Evolutionary conservation across 192 early-diverging fungal genomes (phyloP).

Genomic region (Dimargaris cristalligena): DNA sequence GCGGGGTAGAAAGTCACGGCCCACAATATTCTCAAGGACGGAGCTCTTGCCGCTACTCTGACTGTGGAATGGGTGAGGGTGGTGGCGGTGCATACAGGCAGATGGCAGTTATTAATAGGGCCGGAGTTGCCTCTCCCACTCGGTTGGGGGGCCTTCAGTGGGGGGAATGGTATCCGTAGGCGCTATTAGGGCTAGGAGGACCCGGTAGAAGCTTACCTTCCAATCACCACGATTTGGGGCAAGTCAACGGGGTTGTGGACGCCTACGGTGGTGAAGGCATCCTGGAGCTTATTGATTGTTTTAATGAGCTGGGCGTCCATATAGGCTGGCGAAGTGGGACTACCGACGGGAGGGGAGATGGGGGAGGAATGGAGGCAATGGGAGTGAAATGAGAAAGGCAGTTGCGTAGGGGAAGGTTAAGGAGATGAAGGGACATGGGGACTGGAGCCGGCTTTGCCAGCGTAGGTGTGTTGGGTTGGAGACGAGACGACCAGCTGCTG

Average conservation of each 20-base stretch:
- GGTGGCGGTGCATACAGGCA: background rate
- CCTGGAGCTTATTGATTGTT: conserved; percentile 71
- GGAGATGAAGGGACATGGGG: too few relatives aligned
- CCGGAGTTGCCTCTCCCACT: too few relatives aligned
- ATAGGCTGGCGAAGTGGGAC: background rate
- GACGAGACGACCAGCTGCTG: too few relatives aligned
- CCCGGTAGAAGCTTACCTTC: conserved; percentile 34
- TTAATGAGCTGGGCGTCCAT: conserved; percentile 43
- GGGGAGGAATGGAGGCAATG: too few relatives aligned
- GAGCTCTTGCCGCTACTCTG: conserved; percentile 90
- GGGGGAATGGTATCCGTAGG: too few relatives aligned
- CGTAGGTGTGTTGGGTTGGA: too few relatives aligned
- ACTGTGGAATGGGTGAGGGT: conserved; percentile 22
- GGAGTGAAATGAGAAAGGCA: too few relatives aligned
- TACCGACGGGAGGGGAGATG: background rate
- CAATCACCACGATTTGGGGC: conserved; percentile 77
- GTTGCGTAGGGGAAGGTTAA: too few relatives aligned
- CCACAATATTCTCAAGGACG: conserved; percentile 99
- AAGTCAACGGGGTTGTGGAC: conserved; percentile 80
- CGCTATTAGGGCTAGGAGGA: too few relatives aligned
- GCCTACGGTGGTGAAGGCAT: conserved; percentile 76
- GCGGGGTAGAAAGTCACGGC: conserved; percentile 94
- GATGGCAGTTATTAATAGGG: background rate
- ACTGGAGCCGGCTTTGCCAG: too few relatives aligned
- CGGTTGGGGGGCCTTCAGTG: too few relatives aligned